A percentile compares a stretch with the other conserved stretches of the same genome.
Evolutionary conservation across 2,329 filamentous ascomycete genomes (phyloP).

Genomic region (Talaromyces funiculosus): DNA sequence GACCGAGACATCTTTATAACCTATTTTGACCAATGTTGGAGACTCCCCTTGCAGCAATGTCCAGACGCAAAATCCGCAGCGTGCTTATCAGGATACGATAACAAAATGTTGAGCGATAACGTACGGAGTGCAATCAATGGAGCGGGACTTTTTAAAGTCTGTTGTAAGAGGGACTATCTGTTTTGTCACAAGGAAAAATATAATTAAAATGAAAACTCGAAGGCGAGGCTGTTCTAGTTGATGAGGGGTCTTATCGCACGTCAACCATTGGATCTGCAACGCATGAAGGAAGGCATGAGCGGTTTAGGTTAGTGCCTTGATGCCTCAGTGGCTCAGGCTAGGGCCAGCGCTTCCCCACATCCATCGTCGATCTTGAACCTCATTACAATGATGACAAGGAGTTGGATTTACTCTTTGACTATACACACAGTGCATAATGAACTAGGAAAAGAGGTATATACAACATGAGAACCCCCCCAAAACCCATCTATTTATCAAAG

Average conservation of each 20-base stretch:
- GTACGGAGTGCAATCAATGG: not conserved
- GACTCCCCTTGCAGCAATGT: not conserved
- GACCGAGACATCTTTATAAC: slow-evolving; percentile 33
- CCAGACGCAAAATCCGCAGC: not conserved
- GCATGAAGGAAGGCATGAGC: not conserved
- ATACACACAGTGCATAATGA: not conserved
- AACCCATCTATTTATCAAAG: slow-evolving; percentile 42
- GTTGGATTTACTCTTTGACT: no score
- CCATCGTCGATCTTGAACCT: not conserved
- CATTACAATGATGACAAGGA: no score
- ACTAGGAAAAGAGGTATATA: slow-evolving; percentile 1
- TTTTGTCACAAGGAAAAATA: not conserved
- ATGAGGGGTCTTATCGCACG: not conserved
- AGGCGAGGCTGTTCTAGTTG: not conserved
- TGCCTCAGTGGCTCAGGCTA: not conserved
- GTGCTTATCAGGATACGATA: not conserved
- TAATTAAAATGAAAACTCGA: not conserved
- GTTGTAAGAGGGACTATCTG: not conserved
- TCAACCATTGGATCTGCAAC: not conserved
- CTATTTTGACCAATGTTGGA: slow-evolving; percentile 3
- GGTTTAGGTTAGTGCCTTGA: not conserved
- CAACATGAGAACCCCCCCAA: not conserved
- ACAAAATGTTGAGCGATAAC: not conserved
- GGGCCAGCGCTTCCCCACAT: not conserved
- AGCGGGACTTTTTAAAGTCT: not conserved